Evolutionary conservation across 2,329 filamentous ascomycete species (phyloP), one percentile per base, ranked within the genome.

Genomic region (Phialemonium atrogriseum): DNA sequence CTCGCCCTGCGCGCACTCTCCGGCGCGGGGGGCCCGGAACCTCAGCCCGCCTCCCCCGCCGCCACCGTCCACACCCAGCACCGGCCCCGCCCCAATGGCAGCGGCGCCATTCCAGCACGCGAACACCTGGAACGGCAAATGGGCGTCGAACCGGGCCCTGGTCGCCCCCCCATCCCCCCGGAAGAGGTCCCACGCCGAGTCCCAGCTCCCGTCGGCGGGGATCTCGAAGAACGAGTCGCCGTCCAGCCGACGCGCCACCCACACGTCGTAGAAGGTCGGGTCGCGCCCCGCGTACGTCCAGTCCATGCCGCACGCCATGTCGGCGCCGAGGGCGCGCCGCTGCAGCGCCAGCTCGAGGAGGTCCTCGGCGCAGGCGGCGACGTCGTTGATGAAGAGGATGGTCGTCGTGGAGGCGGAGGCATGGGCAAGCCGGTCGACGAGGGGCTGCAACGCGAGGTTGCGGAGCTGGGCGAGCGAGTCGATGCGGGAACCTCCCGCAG

Each of bases 101-200:
- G 59, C 58, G 0, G 64, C 68, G 3, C 73, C 74, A 36, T 77
- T 76, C 73, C 73, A 77, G 47, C 74, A 78, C 1, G 70, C 49
- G 36, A 73, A 77, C 0, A 76, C 73, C 45, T 77, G 74, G 37
- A 77, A 68, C 1, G 73, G 70, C n/a, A 52, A 48, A 15, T 54
- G 47, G 0, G 38, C 37, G 1, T 38, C 27, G 32, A 60, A 62
- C 3, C 60, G 50, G 3, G 36, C 27, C 7, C 42, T n/a, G n/a
- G n/a, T 50, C 3, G 62, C 49, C 0, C 45, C 47, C 0, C 48
- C 44, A 17, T 70, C 57, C 41, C 68, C 68, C 59, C 64, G 69
- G 42, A 78, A 76, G 3, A 75, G 50, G 32, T 70, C 58, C 57
- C 60, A 60, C 0, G 65, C 60, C 9, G 46, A 52, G 18, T 66